Evolutionary conservation across 2,329 filamentous ascomycete species (phyloP).

Genomic region (Plectosphaerella cucumerina): DNA sequence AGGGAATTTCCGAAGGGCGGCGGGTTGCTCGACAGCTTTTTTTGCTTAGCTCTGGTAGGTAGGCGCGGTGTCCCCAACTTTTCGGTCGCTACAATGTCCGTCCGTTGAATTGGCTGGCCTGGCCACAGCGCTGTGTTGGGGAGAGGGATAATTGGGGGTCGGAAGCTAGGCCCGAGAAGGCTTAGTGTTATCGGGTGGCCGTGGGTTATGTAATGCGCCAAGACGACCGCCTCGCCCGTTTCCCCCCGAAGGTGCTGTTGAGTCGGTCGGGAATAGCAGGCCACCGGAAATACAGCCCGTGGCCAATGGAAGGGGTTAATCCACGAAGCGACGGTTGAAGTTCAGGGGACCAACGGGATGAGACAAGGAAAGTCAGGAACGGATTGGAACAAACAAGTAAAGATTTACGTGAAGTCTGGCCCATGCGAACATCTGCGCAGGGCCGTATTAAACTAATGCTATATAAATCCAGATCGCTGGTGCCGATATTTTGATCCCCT

Average conservation of each 20-base stretch:
- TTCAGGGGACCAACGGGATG: too few relatives aligned
- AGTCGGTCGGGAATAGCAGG: not conserved
- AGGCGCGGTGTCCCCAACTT: conserved; percentile 8
- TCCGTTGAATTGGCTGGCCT: conserved; percentile 16
- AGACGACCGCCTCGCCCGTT: not conserved
- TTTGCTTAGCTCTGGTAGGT: conserved; percentile 10
- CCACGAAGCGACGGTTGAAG: too few relatives aligned
- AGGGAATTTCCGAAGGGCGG: conserved; percentile 14
- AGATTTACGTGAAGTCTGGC: too few relatives aligned
- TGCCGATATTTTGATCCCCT: not conserved
- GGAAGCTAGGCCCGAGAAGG: conserved; percentile 1
- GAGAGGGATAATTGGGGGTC: conserved; percentile 5
- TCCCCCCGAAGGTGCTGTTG: not conserved
- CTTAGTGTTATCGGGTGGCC: not conserved
- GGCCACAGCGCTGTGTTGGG: conserved; percentile 8
- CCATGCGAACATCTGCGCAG: too few relatives aligned
- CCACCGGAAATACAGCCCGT: too few relatives aligned
- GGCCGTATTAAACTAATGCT: too few relatives aligned
- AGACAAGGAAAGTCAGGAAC: too few relatives aligned
- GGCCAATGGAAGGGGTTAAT: too few relatives aligned
- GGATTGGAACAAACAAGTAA: too few relatives aligned
- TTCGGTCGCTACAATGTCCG: conserved; percentile 6
- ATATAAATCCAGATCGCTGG: not conserved
- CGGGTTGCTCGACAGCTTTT: conserved; percentile 7
- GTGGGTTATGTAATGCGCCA: conserved; percentile 1